Percentiles rank a stretch among this genome's conserved stretches.
phyloP scores from a whole-genome alignment of 2,329 filamentous ascomycete genomes.

The Scytalidium sp. region DNA sequence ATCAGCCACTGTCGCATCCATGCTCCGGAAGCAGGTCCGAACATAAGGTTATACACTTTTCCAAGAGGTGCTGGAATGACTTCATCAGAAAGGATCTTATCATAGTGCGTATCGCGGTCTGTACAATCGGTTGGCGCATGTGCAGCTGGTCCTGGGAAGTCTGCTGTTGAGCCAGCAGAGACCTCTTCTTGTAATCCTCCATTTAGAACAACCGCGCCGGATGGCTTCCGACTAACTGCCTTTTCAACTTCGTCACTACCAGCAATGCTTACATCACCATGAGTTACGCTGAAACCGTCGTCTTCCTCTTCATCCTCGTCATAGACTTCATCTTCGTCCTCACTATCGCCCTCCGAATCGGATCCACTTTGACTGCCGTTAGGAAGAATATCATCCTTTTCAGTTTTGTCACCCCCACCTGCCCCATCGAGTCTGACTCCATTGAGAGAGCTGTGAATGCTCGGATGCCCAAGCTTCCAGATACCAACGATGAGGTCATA shows the following conservation, averaged over 20 bases:
- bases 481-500: slow-evolving; percentile 98
- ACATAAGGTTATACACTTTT: slow-evolving; percentile 85
- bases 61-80: slow-evolving; percentile 83
- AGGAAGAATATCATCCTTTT: slow-evolving; percentile 62
- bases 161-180: slow-evolving; percentile 43
- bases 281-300: slow-evolving; percentile 54
- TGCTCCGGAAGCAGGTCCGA: slow-evolving; percentile 72
- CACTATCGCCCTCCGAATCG: slow-evolving; percentile 47
- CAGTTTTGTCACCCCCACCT: slow-evolving; percentile 83
- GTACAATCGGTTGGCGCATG: slow-evolving; percentile 85
- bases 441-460: slow-evolving; percentile 85
- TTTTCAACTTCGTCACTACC: slow-evolving; percentile 59
- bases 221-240: slow-evolving; percentile 67
- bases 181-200: slow-evolving; percentile 45
- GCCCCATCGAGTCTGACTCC: slow-evolving; percentile 79
- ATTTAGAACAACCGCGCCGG: slow-evolving; percentile 49
- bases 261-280: slow-evolving; percentile 39
- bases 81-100: slow-evolving; percentile 82
- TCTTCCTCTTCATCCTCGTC: slow-evolving; percentile 78
- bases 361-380: slow-evolving; percentile 49
- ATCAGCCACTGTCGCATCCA: slow-evolving; percentile 88
- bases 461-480: slow-evolving; percentile 95
- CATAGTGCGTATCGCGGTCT: slow-evolving; percentile 76
- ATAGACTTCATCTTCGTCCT: slow-evolving; percentile 72
- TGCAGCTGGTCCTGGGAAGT: slow-evolving; percentile 81